These are phyloP conservation scores for Neoscytalidium dimidiatum DNA, from an alignment of 2,329 filamentous ascomycete species.

Conservation along the genomic window DNA sequence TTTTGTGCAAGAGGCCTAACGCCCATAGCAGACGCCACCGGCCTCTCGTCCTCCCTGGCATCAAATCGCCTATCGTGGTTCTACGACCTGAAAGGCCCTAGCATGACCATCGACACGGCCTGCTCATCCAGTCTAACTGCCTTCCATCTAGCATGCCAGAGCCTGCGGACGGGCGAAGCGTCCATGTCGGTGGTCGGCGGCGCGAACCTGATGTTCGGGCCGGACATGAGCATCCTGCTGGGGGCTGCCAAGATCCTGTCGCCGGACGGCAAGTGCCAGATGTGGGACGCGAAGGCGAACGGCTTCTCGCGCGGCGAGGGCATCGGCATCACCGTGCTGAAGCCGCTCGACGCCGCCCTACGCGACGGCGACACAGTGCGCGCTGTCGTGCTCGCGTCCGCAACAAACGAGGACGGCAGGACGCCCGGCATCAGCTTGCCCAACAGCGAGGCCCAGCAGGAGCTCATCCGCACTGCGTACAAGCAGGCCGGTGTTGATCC, in stretches of 20 bases:
- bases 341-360: conserved; percentile 52
- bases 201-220: conserved; percentile 28
- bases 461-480: conserved; percentile 39
- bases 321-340: conserved; percentile 53
- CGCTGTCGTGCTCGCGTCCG: conserved; percentile 38
- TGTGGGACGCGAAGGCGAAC: conserved; percentile 45
- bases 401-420: conserved; percentile 54
- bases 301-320: conserved; percentile 58
- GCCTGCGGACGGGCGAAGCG: conserved; percentile 26
- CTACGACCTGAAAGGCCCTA: conserved; percentile 33
- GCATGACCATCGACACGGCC: conserved; percentile 34
- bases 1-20: neutral
- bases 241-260: conserved; percentile 36
- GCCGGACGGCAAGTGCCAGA: conserved; percentile 28
- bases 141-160: conserved; percentile 32
- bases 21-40: neutral
- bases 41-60: conserved; percentile 26
- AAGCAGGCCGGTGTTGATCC: conserved; percentile 34
- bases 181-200: conserved; percentile 39
- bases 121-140: conserved; percentile 32
- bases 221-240: conserved; percentile 27
- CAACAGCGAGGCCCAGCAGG: conserved; percentile 50
- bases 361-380: conserved; percentile 49
- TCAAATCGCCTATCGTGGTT: conserved; percentile 33
- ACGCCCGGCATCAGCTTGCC: conserved; percentile 61